Base-by-base conservation (phyloP, 129 eudicot genomes). In the Saussurea involucrata region DNA sequence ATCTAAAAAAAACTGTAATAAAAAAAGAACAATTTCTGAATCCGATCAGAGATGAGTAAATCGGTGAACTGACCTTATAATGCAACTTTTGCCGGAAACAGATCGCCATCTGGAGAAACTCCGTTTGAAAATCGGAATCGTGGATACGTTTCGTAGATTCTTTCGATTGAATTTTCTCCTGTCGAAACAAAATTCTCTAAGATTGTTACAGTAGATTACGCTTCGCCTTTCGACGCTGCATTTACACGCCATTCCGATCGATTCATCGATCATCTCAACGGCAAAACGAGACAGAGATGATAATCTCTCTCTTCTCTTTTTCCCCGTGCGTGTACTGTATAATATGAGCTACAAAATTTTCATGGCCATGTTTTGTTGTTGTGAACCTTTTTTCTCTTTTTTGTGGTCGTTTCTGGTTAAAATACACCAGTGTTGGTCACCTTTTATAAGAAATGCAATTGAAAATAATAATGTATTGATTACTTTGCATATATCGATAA, bases 221-320 rank as follows among this genome's bases (percentile, higher is more conserved):
- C 34, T 75, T 76, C 80, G 63, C 63, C 81, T 25, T 37, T 63
- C 78, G 25, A 69, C 18, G 76, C 87, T 73, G 81, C 90, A 86
- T 80, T 83, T 86, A 55, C 90, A 86, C 32, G 87, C 85, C 90
- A 86, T 64, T 12, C 80, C 84, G 68, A 80, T 79, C 44, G 80
- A 72, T 79, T 78, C 76, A 5, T 73, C 84, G 75, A 74, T 81
- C 78, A 75, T 79, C 77, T 79, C 78, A 75, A 65, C 82, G 36
- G 65, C 37, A 68, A 18, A 78, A 57, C 28, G 69, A 36, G 69
- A 74, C 31, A 17, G 18, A 6, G 63, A 20, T 20, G 57, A 57
- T 12, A 24, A 53, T 34, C 63, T 33, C 24, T 11, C 17, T 77
- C 34, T 75, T 31, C 64, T 66, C 12, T 31, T 68, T 32, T 28